Percentiles rank a stretch among this genome's conserved stretches.
Conservation (phyloP, 345 rosid genomes). For the Barbarea vulgaris region DNA sequence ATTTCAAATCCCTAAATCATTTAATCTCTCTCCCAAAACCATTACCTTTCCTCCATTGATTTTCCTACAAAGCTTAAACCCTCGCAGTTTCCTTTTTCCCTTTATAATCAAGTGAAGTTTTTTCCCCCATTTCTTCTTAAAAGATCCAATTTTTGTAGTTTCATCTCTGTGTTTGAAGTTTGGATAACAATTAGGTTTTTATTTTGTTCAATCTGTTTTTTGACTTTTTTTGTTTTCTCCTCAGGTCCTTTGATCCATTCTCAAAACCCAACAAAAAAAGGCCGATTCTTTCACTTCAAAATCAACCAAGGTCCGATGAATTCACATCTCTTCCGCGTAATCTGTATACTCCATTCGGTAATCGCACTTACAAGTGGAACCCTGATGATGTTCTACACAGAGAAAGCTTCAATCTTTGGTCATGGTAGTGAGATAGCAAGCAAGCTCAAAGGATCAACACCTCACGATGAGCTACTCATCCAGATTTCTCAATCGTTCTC, state of each 20-base stretch:
- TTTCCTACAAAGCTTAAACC: conserved; percentile 25
- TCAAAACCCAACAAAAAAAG: neutral
- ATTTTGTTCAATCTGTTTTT: neutral
- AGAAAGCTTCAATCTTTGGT: conserved; percentile 60
- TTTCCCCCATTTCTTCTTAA: neutral
- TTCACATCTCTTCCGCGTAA: conserved; percentile 45
- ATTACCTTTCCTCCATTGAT: conserved; percentile 14
- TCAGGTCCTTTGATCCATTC: neutral
- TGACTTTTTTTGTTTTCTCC: neutral
- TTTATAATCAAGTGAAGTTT: conserved; percentile 7
- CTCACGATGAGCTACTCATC: conserved; percentile 84
- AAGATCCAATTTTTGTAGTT: conserved; percentile 8
- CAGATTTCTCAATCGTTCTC: conserved; percentile 89
- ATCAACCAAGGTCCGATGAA: conserved; percentile 37
- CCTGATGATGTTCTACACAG: conserved; percentile 79
- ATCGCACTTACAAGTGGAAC: conserved; percentile 75
- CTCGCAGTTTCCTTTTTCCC: conserved; percentile 1
- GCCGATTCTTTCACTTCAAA: neutral
- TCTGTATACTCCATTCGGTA: conserved; percentile 72
- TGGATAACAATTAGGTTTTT: neutral
- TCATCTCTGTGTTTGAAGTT: conserved; percentile 1
- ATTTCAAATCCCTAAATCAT: conserved; percentile 11
- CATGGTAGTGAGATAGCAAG: conserved; percentile 64
- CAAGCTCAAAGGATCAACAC: conserved; percentile 84
- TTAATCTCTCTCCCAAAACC: conserved; percentile 12